These are phyloP conservation scores for Crepidotus variabilis DNA, from an alignment of 768 basidiomycete species.

Conservation along the genomic window DNA sequence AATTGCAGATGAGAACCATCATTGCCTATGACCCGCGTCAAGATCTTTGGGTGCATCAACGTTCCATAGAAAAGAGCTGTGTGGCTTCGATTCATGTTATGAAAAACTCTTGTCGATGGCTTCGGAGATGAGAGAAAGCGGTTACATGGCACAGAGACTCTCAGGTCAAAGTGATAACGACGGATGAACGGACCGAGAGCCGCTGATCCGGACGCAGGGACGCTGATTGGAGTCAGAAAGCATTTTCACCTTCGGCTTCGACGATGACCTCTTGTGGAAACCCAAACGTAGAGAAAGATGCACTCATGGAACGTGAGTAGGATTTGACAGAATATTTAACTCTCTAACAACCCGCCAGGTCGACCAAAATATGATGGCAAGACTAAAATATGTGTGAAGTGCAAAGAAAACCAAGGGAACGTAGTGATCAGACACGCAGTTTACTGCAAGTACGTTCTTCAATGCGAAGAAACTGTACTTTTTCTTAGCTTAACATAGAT, in stretches of 20 bases:
- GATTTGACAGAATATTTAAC: background rate
- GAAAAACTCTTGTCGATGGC: background rate
- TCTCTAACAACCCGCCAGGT: constrained; percentile 32
- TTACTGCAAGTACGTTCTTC: constrained; percentile 69
- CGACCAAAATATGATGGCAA: constrained; percentile 61
- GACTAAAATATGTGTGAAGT: constrained; percentile 67
- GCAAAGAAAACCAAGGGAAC: constrained; percentile 61
- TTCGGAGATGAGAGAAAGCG: no score
- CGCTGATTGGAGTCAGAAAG: background rate
- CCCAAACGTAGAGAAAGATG: constrained; percentile 53
- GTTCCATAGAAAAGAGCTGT: constrained; percentile 87
- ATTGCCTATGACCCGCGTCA: constrained; percentile 72
- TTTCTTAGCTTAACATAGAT: constrained; percentile 12
- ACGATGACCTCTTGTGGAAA: constrained; percentile 55
- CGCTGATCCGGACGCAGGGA: background rate
- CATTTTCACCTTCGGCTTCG: background rate
- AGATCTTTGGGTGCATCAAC: constrained; percentile 81
- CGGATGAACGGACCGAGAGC: background rate
- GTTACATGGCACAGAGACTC: no score
- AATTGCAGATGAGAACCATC: constrained; percentile 60
- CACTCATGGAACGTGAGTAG: constrained; percentile 63
- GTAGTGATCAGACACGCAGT: constrained; percentile 76
- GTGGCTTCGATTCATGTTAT: constrained; percentile 1
- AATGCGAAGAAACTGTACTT: background rate
- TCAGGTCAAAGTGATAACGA: no score